Evolutionary conservation across 192 early-diverging fungal species (phyloP).

Genomic region (Dimargaris cristalligena): DNA sequence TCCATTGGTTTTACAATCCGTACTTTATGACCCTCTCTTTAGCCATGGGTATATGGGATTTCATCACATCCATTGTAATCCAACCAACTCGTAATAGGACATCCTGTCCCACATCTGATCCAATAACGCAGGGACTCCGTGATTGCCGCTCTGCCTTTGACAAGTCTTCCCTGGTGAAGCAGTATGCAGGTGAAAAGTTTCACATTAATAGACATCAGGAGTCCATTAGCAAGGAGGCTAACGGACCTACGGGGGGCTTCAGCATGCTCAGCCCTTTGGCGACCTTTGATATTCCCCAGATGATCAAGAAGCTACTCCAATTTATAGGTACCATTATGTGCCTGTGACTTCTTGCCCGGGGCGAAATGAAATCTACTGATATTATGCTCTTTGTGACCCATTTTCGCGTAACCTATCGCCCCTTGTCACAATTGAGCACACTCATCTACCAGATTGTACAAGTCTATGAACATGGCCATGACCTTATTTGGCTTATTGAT

Average conservation of each 20-base stretch:
- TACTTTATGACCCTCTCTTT: background rate
- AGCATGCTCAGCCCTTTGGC: no score
- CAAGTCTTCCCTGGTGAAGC: background rate
- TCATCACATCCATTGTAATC: background rate
- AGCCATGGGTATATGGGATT: background rate
- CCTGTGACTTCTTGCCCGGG: background rate
- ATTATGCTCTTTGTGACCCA: background rate
- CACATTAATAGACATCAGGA: background rate
- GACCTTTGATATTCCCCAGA: background rate
- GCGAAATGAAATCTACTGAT: background rate
- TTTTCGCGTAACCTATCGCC: background rate
- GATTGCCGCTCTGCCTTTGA: background rate
- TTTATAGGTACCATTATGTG: slow-evolving; percentile 1
- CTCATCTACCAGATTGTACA: background rate
- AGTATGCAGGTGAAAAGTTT: background rate
- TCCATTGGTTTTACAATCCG: no score
- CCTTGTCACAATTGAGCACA: background rate
- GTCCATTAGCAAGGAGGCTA: background rate
- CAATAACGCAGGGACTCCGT: background rate
- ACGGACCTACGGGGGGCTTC: no score
- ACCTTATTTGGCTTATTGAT: background rate
- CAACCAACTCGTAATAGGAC: no score
- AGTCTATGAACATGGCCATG: no score
- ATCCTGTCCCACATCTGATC: background rate
- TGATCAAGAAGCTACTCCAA: background rate